Evolutionary conservation across 139 green algal genomes (phyloP), one percentile per base, ranked within the genome.

Genomic region (Mesotaenium endlicherianum): DNA sequence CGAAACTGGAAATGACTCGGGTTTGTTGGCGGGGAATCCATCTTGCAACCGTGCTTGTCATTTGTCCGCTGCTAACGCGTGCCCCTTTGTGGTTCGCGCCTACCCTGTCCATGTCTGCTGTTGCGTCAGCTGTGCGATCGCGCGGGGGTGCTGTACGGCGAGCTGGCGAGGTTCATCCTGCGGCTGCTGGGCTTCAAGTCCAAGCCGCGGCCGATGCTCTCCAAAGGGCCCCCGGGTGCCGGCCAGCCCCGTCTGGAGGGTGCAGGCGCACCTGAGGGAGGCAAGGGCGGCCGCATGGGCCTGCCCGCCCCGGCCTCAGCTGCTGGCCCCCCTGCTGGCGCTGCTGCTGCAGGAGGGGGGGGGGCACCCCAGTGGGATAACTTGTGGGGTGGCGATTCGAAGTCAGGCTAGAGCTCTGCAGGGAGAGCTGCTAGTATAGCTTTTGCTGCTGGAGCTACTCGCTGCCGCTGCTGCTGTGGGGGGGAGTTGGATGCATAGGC

Each of bases 41-140:
- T n/a, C n/a, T n/a, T n/a, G n/a, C n/a, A n/a, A n/a, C n/a, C n/a
- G n/a, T n/a, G n/a, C n/a, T n/a, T n/a, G n/a, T n/a, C n/a, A n/a
- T n/a, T n/a, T n/a, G n/a, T n/a, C n/a, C n/a, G n/a, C n/a, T n/a
- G n/a, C n/a, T n/a, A n/a, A n/a, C n/a, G n/a, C n/a, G n/a, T n/a
- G n/a, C n/a, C n/a, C n/a, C n/a, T n/a, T n/a, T n/a, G n/a, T n/a
- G n/a, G n/a, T n/a, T n/a, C n/a, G n/a, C n/a, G n/a, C n/a, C n/a
- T n/a, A n/a, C n/a, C n/a, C n/a, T n/a, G n/a, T n/a, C n/a, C n/a
- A n/a, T n/a, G n/a, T n/a, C n/a, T n/a, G n/a, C n/a, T n/a, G n/a
- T n/a, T n/a, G n/a, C n/a, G n/a, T n/a, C 93, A 97, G 91, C 92
- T 99, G 41, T 86, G 98, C 42, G 96, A 99, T 86, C 91, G 94